A percentile compares a stretch with the other conserved stretches of the same genome.
Conservation (phyloP, 2,329 filamentous ascomycete genomes). For the Aureobasidium sp. region DNA sequence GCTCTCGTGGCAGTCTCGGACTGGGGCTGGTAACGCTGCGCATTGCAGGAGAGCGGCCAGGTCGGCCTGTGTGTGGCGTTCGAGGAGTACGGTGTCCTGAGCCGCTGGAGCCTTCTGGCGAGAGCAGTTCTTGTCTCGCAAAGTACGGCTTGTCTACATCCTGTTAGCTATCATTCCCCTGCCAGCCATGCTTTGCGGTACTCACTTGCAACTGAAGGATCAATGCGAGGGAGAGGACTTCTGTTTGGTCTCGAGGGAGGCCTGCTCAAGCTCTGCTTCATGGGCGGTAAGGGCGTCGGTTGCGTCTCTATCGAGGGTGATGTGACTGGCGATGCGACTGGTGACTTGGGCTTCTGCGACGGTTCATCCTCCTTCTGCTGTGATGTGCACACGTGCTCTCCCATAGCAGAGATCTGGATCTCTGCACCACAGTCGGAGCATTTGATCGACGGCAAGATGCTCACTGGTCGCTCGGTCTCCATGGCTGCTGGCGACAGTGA, state of each 20-base stretch:
- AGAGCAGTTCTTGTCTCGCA: slow-evolving; percentile 3
- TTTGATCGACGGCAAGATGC: slow-evolving; percentile 75
- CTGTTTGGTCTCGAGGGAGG: slow-evolving; percentile 30
- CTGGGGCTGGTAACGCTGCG: slow-evolving; percentile 26
- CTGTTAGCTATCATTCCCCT: neutral
- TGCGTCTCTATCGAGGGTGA: slow-evolving; percentile 32
- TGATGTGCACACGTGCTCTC: slow-evolving; percentile 62
- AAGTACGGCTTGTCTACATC: slow-evolving; percentile 9
- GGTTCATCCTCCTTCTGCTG: neutral
- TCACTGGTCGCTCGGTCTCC: slow-evolving; percentile 28
- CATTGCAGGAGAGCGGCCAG: slow-evolving; percentile 27
- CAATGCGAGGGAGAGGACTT: slow-evolving; percentile 41
- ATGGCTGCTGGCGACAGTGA: neutral
- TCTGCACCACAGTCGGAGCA: slow-evolving; percentile 71
- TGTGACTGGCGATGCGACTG: neutral
- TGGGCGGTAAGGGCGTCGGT: slow-evolving; percentile 16
- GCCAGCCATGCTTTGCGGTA: slow-evolving; percentile 12
- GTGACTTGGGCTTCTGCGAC: neutral
- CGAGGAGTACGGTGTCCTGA: slow-evolving; percentile 50
- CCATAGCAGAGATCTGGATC: slow-evolving; percentile 78
- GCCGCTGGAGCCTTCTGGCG: slow-evolving; percentile 20
- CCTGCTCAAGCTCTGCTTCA: neutral
- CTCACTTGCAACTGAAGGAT: slow-evolving; percentile 46
- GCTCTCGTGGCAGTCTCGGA: slow-evolving; percentile 25
- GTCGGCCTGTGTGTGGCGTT: slow-evolving; percentile 30